A percentile compares a stretch with the other conserved stretches of the same genome.
phyloP scores from a whole-genome alignment of 1,139 yeast species.

The Sugiyamaella paludigena region DNA sequence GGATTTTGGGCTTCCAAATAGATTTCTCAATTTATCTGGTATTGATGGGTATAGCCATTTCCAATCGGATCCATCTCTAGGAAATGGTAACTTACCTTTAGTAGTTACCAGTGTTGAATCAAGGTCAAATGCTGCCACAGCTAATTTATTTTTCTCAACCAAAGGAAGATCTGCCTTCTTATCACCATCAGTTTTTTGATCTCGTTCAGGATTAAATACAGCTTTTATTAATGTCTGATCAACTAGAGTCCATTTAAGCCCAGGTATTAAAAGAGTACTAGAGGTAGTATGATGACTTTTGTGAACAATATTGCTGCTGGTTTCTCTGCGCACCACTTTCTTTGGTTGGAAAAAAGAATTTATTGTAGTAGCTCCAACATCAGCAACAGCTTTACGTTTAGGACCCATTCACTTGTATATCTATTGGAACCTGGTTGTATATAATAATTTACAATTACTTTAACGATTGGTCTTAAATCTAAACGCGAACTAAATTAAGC shows the following conservation, averaged over 20 bases:
- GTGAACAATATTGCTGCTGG: background rate
- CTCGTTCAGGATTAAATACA: background rate
- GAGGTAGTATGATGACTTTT: background rate
- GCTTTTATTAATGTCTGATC: constrained; percentile 8
- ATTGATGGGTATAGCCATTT: constrained; percentile 46
- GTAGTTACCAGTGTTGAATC: constrained; percentile 70
- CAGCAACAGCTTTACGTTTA: constrained; percentile 6
- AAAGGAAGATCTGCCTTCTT: background rate
- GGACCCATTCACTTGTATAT: constrained; percentile 1
- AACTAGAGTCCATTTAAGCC: constrained; percentile 6
- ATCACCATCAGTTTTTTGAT: background rate
- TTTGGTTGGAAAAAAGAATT: constrained; percentile 4
- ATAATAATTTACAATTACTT: too few relatives aligned
- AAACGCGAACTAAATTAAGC: too few relatives aligned
- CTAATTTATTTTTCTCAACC: background rate
- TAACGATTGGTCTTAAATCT: too few relatives aligned
- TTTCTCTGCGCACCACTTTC: background rate
- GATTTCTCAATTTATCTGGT: background rate
- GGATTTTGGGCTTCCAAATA: background rate
- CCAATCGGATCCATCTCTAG: constrained; percentile 67
- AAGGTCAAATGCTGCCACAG: constrained; percentile 68
- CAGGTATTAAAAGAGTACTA: background rate
- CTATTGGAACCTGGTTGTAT: too few relatives aligned
- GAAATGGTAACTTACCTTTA: constrained; percentile 55
- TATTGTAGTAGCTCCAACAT: background rate